Evolutionary conservation across 306 rosid genomes (phyloP).

Genomic region (Heteromeles arbutifolia): DNA sequence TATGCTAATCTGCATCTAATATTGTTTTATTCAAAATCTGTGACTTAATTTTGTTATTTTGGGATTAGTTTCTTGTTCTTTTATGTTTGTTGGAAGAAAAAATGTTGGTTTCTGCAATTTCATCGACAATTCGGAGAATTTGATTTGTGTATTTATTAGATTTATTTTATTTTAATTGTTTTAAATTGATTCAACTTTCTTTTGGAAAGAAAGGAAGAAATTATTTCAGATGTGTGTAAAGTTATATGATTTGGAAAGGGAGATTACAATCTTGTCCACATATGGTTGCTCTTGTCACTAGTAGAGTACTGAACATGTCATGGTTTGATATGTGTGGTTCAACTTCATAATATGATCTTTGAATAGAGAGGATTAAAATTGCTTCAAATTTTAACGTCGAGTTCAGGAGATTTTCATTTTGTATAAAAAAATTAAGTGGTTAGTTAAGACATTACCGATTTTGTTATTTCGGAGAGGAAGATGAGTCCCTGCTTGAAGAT

Average conservation of each 20-base stretch:
- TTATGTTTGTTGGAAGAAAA: background rate
- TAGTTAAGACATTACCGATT: background rate
- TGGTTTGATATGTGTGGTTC: background rate
- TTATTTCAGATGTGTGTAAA: background rate
- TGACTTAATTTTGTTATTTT: background rate
- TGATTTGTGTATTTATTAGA: background rate
- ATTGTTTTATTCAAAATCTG: background rate
- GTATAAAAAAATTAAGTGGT: background rate
- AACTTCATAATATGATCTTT: background rate
- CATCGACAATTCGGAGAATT: background rate
- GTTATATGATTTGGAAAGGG: background rate
- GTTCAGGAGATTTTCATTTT: background rate
- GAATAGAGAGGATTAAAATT: background rate
- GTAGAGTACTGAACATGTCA: background rate
- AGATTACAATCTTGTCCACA: background rate
- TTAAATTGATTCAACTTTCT: background rate
- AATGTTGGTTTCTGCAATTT: background rate
- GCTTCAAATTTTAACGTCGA: background rate
- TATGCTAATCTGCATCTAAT: background rate
- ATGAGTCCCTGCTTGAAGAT: background rate
- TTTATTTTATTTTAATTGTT: background rate
- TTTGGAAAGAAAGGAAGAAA: slow-evolving; percentile 1
- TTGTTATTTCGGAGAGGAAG: background rate
- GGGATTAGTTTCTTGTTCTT: background rate
- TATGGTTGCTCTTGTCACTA: background rate